Evolutionary conservation across 768 basidiomycete genomes (phyloP), one percentile per base, ranked within the genome.

Genomic region (Leucocoprinus sp.): DNA sequence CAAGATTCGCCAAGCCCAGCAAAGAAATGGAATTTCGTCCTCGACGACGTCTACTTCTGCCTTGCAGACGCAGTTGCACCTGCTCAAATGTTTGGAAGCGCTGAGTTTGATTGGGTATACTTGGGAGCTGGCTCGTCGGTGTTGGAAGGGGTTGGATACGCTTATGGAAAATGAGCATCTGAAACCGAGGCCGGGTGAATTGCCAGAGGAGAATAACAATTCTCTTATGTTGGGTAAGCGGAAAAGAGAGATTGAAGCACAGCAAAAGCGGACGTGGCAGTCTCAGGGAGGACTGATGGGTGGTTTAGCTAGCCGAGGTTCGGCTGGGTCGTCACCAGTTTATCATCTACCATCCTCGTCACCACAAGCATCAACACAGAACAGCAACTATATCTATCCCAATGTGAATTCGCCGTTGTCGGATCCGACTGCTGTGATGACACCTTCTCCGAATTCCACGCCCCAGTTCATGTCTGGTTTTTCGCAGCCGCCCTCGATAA

Each of bases 21-120:
- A 39, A n/a, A 27, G 21, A 9, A 26, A 42, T 14, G 42, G 44
- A 11, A 46, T 34, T 18, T 22, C 26, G 9, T 12, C 47, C 2
- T 9, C 45, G 2, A 28, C 47, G 0, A 36, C 57, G 12, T 34
- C 50, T 28, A 53, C 55, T 21, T 50, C 54, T 22, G 54, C 55
- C 28, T 52, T 57, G 26, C 59, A 60, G 44, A 60, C 56, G 8
- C 60, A 59, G 40, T 33, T 60, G 29, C 54, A 60, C 45, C 49
- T 62, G 7, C 50, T 60, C 11, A 59, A 57, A 35, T 62, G 59
- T 45, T 47, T 58, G 21, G 60, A 62, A 24, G 60, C 60, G n/a
- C 52, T 62, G 18, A 50, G 54, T 26, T 51, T 54, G 2, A 56
- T 60, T 38, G 57, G 60, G 8, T 51, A 37, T 1, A 59, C 58